Evolutionary conservation across 257 asterid species (phyloP), one percentile per base, ranked within the genome.

Genomic region (Striga asiatica): DNA sequence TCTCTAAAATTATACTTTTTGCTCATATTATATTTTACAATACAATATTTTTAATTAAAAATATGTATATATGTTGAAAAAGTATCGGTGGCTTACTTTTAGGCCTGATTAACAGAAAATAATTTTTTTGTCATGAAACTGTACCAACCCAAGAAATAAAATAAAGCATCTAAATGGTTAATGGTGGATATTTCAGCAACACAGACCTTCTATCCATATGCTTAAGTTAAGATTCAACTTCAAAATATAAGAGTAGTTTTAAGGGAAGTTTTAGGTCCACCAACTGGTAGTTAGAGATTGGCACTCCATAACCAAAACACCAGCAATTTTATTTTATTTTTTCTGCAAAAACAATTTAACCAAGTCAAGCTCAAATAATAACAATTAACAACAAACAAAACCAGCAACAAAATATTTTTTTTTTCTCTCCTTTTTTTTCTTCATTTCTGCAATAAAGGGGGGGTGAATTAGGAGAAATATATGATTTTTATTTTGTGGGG

Each of bases 271-370:
- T 87, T 88, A 76, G 91, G 88, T 88, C 83, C 62, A 84, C 83
- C 97, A 78, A 88, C 97, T 88, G 88, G 97, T 82, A 66, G 97
- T 88, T 88, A 84, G 81, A 75, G 95, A 84, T 78, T 80, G 93
- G 71, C 82, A 82, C 78, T 76, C 78, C 82, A 74, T 76, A 78
- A 84, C 95, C 96, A 88, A n/a, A 81, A 79, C 89, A 77, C 68
- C 80, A 74, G 67, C 64, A 65, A n/a, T n/a, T n/a, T n/a, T n/a
- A n/a, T n/a, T n/a, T n/a, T n/a, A n/a, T n/a, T n/a, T n/a, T n/a
- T n/a, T n/a, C n/a, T n/a, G n/a, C n/a, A n/a, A n/a, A n/a, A 71
- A 67, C 58, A 68, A 63, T 54, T 56, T 8, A 73, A 71, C 69
- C 64, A 78, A 72, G 66, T 75, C 78, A 66, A 83, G 78, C 75